Evolutionary conservation across 139 green algal species (phyloP), one percentile per base, ranked within the genome.

Genomic region (Yamagishiella unicocca): DNA sequence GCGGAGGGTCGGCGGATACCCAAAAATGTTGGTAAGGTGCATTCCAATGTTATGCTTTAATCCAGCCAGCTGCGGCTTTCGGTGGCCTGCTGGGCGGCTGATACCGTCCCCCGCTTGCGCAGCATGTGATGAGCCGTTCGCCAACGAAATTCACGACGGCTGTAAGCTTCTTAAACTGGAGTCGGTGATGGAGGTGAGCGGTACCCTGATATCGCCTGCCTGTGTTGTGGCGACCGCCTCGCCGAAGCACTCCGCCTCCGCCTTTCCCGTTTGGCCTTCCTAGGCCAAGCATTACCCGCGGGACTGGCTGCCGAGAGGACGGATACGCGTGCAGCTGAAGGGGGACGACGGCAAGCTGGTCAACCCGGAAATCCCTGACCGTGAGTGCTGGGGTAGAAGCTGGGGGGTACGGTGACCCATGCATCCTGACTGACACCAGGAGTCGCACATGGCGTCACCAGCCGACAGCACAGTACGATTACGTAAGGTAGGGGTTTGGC

Each of bases 241-340:
- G 7, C 17, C 17, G 33, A 12, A 4, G 38, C n/a, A 46, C 35
- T 67, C 31, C 66, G 33, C 25, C 53, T 67, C 53, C 24, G 17
- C 61, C 42, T 62, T 3, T 8, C 29, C 46, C 40, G 35, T 1
- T 37, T 58, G 50, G 17, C 50, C 50, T 58, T n/a, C 92, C 42
- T 80, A 95, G 91, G 84, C 91, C 43, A 95, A 95, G 74, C 78
- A 87, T 37, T 93, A 95, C 83, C 91, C 94, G 27, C 75, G 89
- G 12, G 90, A 94, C 42, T 95, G 87, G 46, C 87, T 87, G 33
- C 88, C 92, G n/a, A 75, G 78, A 24, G 91, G 93, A 2, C 88
- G 94, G 24, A 61, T 96, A 37, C 87, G 93, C 40, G 93, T 95
- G 53, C 54, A 90, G 82, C 71, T 95, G 1, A 93, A 92, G 70